These are phyloP conservation scores for Fragaria vesca DNA, from an alignment of 306 rosid species.

Conservation along the genomic window DNA sequence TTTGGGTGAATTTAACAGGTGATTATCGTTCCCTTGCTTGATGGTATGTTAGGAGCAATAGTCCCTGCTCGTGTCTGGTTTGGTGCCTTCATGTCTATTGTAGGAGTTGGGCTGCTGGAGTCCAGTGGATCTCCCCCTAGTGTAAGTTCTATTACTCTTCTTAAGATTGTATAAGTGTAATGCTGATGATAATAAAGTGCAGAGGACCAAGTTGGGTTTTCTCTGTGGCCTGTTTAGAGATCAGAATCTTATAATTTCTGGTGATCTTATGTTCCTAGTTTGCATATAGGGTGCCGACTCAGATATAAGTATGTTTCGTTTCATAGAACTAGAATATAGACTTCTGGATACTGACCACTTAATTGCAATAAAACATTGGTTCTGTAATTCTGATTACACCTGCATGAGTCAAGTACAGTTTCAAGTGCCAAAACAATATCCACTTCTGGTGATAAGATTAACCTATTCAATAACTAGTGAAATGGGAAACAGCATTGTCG, in stretches of 20 bases:
- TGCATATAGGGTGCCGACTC: neutral
- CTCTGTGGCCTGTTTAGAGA: neutral
- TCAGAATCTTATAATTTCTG: neutral
- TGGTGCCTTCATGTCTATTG: slow-evolving; percentile 59
- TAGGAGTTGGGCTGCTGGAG: slow-evolving; percentile 80
- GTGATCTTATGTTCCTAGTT: neutral
- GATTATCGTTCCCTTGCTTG: slow-evolving; percentile 78
- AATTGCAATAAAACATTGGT: neutral
- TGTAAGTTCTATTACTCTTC: slow-evolving; percentile 31
- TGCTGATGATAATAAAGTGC: neutral
- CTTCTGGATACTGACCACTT: neutral
- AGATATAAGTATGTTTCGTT: neutral
- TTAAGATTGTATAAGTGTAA: neutral
- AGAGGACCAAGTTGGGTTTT: neutral
- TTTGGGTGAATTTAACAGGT: slow-evolving; percentile 45
- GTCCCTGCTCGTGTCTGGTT: slow-evolving; percentile 73
- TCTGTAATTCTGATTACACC: neutral
- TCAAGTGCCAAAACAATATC: neutral
- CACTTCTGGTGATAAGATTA: neutral
- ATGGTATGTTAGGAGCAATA: slow-evolving; percentile 66
- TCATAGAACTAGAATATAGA: neutral
- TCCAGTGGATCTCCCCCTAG: slow-evolving; percentile 71
- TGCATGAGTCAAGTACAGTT: no score
- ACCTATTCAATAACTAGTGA: neutral
- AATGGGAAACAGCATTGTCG: neutral